Conservation (phyloP, 2,329 filamentous ascomycete species). For the Fonsecaea erecta region DNA sequence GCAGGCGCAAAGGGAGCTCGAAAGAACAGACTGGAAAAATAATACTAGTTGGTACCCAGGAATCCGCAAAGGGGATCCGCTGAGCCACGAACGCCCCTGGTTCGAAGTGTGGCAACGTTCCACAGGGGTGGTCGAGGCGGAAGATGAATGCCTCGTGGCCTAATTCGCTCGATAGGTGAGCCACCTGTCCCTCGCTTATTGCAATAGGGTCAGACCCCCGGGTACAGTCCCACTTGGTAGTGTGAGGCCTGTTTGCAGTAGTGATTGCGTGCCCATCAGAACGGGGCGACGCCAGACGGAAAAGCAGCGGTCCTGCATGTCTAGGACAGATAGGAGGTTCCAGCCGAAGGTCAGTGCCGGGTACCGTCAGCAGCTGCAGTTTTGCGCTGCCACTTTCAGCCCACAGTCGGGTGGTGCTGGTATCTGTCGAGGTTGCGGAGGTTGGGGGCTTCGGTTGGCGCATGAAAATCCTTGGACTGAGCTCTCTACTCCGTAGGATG, state of each 20-base stretch:
- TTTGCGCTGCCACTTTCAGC: not conserved
- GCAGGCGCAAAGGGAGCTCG: not conserved
- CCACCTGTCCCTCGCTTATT: constrained; percentile 18
- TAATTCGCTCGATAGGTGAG: constrained; percentile 8
- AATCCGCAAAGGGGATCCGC: not conserved
- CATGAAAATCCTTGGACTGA: not conserved
- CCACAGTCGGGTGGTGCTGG: not conserved
- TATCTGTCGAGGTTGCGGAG: not conserved
- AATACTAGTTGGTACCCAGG: not conserved
- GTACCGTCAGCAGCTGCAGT: not conserved
- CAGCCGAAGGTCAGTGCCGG: not conserved
- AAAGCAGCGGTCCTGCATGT: constrained; percentile 1
- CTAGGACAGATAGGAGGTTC: not conserved
- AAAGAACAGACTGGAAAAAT: constrained; percentile 2
- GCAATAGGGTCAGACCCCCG: constrained; percentile 1
- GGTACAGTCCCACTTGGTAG: not conserved
- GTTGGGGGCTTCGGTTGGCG: not conserved
- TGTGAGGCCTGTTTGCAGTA: not conserved
- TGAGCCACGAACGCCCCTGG: constrained; percentile 2
- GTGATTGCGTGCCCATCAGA: constrained; percentile 3
- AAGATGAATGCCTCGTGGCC: not conserved
- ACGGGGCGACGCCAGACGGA: not conserved
- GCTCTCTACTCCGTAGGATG: not conserved
- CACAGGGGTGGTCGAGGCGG: not conserved
- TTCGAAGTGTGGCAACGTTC: constrained; percentile 6